Base-by-base conservation (phyloP, 1,284 basidiomycete species). In the Ustilago tritici region DNA sequence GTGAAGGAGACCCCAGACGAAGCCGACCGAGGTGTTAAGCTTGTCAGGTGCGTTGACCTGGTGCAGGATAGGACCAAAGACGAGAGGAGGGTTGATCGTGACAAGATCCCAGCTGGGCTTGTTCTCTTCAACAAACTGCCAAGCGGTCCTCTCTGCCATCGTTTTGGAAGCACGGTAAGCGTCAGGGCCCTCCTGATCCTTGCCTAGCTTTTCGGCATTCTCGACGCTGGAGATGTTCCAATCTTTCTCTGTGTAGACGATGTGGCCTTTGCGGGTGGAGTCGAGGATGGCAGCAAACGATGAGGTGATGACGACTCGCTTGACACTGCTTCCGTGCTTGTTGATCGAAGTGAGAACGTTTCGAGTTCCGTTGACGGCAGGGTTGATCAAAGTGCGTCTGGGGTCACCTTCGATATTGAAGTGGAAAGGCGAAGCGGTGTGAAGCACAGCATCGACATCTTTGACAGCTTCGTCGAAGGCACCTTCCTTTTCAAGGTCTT, bases 391-490 rank as follows among this genome's bases (percentile, higher is more conserved):
- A 35, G 87, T 87, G 56, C 81, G 79, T 43, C 81, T 71, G 8
- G 85, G 84, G 49, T 85, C 82, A 19, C 68, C 66, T 31, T 82
- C 65, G 56, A 79, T 46, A 58, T 82, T 76, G 47, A 79, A 77
- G 59, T 82, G 87, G 89, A 87, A 88, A 5, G 90, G 90, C 4
- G 89, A 90, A 0, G 90, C 90, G 4, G 88, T 90, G 84, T 91
- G 90, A 38, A 87, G 87, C 35, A 93, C 90, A 6, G 88, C 91
- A 71, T 91, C 89, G 0, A 92, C 89, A 2, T 88, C 91, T 81
- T 90, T 90, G 40, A 92, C 90, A 1, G 90, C 91, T 49, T 91
- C 90, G 78, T 92, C 91, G 75, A 92, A 92, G 3, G 90, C 90
- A n/a, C 90, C 90, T 10, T 61, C 58, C 87, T 89, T 85, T 14